phyloP scores from a whole-genome alignment of 441 rosid genomes.

The Populus hybrid region DNA sequence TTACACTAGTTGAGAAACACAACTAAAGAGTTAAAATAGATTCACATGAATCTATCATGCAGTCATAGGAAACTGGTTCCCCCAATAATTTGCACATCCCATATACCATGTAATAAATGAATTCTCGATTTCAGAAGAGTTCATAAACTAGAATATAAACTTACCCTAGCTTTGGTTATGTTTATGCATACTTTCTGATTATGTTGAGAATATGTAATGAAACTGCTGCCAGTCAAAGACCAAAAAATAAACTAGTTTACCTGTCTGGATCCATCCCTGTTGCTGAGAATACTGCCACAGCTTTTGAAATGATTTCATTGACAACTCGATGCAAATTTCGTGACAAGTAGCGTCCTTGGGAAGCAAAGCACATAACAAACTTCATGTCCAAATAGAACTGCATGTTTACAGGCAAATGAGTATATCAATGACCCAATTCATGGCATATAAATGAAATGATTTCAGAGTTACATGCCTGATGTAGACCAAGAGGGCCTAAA shows the following conservation, averaged over 20 bases:
- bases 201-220: background rate
- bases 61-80: background rate
- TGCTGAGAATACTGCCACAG: conserved; percentile 75
- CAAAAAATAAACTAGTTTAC: conserved; percentile 32
- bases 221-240: background rate
- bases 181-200: background rate
- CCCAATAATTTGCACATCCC: background rate
- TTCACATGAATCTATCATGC: background rate
- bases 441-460: conserved; percentile 9
- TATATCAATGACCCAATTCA: conserved; percentile 13
- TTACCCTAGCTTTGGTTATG: background rate
- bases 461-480: conserved; percentile 51
- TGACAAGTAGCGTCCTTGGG: conserved; percentile 98
- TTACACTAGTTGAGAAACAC: background rate
- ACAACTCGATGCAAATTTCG: conserved; percentile 85
- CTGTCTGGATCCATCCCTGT: conserved; percentile 92
- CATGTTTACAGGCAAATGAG: conserved; percentile 16
- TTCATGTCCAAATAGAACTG: conserved; percentile 97
- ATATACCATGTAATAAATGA: background rate
- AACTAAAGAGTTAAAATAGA: too few species aligned
- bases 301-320: conserved; percentile 83
- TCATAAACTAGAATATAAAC: background rate
- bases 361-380: conserved; percentile 88
- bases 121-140: background rate
- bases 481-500: conserved; percentile 88